phyloP scores from a whole-genome alignment of 164 flowering plant genomes.

The Sextonia rubra region DNA sequence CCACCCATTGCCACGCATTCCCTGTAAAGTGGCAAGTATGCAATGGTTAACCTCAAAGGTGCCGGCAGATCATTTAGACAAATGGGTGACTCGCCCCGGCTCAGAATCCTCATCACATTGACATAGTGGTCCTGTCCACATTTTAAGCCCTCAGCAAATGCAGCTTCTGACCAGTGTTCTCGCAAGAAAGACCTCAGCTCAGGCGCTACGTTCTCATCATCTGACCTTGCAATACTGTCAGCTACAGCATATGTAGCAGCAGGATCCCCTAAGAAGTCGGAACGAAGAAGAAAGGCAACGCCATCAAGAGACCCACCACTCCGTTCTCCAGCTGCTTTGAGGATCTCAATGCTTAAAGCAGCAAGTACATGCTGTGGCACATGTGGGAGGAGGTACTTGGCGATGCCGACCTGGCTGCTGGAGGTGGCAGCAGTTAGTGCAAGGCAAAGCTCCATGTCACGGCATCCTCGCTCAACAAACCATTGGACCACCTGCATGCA shows the following conservation, averaged over 20 bases:
- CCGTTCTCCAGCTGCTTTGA: conserved; percentile 94
- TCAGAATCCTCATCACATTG: conserved; percentile 54
- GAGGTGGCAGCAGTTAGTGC: conserved; percentile 96
- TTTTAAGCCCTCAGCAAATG: conserved; percentile 55
- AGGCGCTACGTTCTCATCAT: conserved; percentile 73
- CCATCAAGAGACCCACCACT: conserved; percentile 89
- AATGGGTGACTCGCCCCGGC: conserved; percentile 60
- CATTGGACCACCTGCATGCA: conserved; percentile 86
- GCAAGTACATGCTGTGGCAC: conserved; percentile 87
- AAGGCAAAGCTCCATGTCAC: conserved; percentile 95
- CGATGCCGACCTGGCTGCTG: conserved; percentile 71
- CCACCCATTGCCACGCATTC: conserved; percentile 63
- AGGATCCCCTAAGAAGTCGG: conserved; percentile 77
- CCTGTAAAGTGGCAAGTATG: conserved; percentile 78
- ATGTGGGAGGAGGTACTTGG: conserved; percentile 81
- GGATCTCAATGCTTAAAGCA: conserved; percentile 88
- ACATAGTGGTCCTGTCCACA: conserved; percentile 58
- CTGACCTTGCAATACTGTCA: conserved; percentile 72
- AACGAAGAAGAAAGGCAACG: conserved; percentile 71
- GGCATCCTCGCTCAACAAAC: conserved; percentile 83
- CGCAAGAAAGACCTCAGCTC: conserved; percentile 60
- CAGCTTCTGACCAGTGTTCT: conserved; percentile 86
- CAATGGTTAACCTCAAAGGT: conserved; percentile 62
- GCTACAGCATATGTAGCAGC: conserved; percentile 87
- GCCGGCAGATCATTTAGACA: conserved; percentile 66